phyloP scores from a whole-genome alignment of 805 yeast genomes.

The Starmerella vaccinii region DNA sequence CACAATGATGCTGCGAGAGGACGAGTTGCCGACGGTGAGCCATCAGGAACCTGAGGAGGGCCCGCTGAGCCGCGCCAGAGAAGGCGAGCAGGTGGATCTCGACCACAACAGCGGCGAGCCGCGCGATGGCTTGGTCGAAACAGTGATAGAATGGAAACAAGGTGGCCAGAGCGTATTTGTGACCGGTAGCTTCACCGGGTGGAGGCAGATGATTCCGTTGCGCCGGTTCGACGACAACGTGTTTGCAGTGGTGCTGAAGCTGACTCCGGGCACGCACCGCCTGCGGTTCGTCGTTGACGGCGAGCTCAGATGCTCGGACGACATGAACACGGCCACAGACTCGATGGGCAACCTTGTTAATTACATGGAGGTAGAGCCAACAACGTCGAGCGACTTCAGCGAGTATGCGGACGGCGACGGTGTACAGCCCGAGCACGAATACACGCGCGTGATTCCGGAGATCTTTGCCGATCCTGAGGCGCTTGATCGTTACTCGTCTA shows the following conservation, averaged over 20 bases:
- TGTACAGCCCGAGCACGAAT: slow-evolving; percentile 38
- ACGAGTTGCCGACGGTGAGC: slow-evolving; percentile 9
- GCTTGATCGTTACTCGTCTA: slow-evolving; percentile 32
- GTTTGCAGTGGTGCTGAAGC: slow-evolving; percentile 30
- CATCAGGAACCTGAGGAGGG: slow-evolving; percentile 21
- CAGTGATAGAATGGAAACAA: slow-evolving; percentile 60
- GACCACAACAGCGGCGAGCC: slow-evolving; percentile 13
- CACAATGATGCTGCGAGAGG: slow-evolving; percentile 24
- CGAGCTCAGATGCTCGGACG: slow-evolving; percentile 79
- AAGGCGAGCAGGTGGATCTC: slow-evolving; percentile 28
- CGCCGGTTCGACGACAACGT: slow-evolving; percentile 33
- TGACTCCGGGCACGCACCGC: slow-evolving; percentile 83
- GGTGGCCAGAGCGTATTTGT: slow-evolving; percentile 95
- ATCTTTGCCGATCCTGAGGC: slow-evolving; percentile 39
- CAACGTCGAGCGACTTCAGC: slow-evolving; percentile 11
- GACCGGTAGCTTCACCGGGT: slow-evolving; percentile 94
- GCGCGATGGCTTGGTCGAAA: slow-evolving; percentile 23
- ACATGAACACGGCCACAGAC: slow-evolving; percentile 92
- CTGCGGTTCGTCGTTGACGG: slow-evolving; percentile 90
- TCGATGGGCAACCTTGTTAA: slow-evolving; percentile 93
- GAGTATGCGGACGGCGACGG: slow-evolving; percentile 13
- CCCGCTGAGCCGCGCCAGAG: slow-evolving; percentile 26
- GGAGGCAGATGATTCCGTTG: slow-evolving; percentile 95
- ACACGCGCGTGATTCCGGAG: slow-evolving; percentile 35
- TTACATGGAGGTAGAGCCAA: slow-evolving; percentile 42